Base-by-base conservation (phyloP, 2,329 filamentous ascomycete genomes). In the Arthrinium puccinioides region DNA sequence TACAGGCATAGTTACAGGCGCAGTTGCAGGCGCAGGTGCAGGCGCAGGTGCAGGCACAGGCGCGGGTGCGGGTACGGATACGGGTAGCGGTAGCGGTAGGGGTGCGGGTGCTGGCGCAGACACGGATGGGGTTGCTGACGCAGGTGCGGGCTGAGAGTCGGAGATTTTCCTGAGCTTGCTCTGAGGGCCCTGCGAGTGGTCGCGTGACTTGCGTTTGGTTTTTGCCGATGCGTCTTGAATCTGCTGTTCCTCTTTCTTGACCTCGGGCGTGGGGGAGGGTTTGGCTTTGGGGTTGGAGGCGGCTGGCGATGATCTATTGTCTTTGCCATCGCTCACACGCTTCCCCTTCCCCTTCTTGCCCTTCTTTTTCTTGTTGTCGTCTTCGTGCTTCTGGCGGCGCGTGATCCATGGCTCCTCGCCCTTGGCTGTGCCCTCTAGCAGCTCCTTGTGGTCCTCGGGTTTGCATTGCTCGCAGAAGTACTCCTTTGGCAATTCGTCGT, bases 391-490 rank as follows among this genome's bases (percentile, higher is more conserved):
- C 49, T 73, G 75, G 11, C 79, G 76, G 25, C 78, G 69, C 37
- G 75, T 76, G 55, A 89, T 83, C 92, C 92, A 97, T 0, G 87
- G 84, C 60, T 81, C 84, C 63, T 95, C 87, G 5, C 90, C 92
- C 28, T 74, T 76, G 15, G 71, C 76, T 39, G 96, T 82, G 40
- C 82, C 86, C 9, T 82, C 82, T 4, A 98, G 64, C 3, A 96
- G 76, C 43, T 82, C 80, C 48, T 78, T 79, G 64, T 98, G 92
- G 44, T 89, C 79, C 39, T 87, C 75, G 1, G 92, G 92, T 36
- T 76, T 75, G 66, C 92, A 97, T 61, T 82, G 69, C 62, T 98
- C 92, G 63, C 92, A 98, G 62, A 84, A 94, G 66, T 98, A 98
- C 60, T 85, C 74, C 43, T 84, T 84, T 21, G 85, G 83, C 38